Base-by-base conservation (phyloP, 1,284 basidiomycete species). In the Naganishia albida region DNA sequence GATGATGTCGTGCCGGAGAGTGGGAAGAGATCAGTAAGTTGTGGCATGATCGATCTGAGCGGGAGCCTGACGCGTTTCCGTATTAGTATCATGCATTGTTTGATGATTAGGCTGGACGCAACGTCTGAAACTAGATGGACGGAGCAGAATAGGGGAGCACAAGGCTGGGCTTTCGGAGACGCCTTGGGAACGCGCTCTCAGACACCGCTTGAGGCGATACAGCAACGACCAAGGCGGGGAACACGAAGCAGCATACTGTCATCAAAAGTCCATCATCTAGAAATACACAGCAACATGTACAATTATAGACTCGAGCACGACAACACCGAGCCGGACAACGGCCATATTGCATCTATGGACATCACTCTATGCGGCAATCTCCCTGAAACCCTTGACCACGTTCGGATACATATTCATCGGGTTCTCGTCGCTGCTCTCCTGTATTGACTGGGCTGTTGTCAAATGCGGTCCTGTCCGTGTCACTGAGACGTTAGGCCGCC, bases 31-130 rank as follows among this genome's bases (percentile, higher is more conserved):
- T 54, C 44, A 12, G 51, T 54, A n/a, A 38, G 44, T 48, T 7
- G 1, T 48, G 46, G n/a, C 46, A 12, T 4, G 23, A 7, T 20
- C 20, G 23, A 20, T 20, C n/a, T 18, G 25, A 12, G 15, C 20
- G n/a, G 20, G 46, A 20, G n/a, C 23, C 12, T 12, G 25, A 20
- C 25, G 25, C n/a, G 25, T 7, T 30, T 10, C 3, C 6, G 1
- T 25, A 46, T 49, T 18, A 65, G 64, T 65, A 62, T 54, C 64
- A 53, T 20, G 53, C 64, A n/a, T 40, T 65, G 28, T 65, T 65
- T 38, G 56, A 51, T 20, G 64, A 65, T 30, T 65, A 43, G 39
- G 16, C 18, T n/a, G 15, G 16, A 34, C n/a, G n/a, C 34, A 34
- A 34, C 34, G 10, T 34, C 10, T 34, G 34, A 34, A 6, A 34